Base-by-base conservation (phyloP, 2,329 filamentous ascomycete genomes). In the Didymella pinodella region DNA sequence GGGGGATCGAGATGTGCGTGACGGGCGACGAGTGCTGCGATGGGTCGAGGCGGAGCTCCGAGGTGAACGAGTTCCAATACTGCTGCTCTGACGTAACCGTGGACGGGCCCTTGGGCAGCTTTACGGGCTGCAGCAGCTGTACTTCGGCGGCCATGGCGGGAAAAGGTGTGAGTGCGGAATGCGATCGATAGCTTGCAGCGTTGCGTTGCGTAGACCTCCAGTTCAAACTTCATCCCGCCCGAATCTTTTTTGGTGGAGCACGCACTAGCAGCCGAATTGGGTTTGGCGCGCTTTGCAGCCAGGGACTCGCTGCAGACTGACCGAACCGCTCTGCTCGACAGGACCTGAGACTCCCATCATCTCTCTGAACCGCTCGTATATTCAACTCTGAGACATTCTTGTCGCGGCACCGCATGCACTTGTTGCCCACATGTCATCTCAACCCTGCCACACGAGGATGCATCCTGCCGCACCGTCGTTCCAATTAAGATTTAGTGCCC, bases 21-120 rank as follows among this genome's bases (percentile, higher is more conserved):
- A 99, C 87, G 45, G 92, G 90, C 76, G 91, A 93, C 74, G 92
- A 91, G 65, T 95, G 92, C 65, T 93, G 93, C 63, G 94, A 96
- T 45, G 95, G 91, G 66, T 77, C 74, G 62, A 98, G 88, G 62
- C 94, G 88, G 57, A 96, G 87, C 66, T 93, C 91, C 68, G 93
- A 95, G 80, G 92, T 93, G 83, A 99, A 99, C 12, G 90, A 90
- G 75, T 90, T 90, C 96, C 96, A 99, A 84, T 98, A 98, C 66
- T 89, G 86, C 80, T 98, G 93, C 81, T 99, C 95, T 31, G 93
- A 89, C 6, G 94, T 97, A 47, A 94, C 81, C 53, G 92, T 90
- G 40, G 90, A 89, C 57, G 93, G 93, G 49, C 92, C 91, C 64
- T 90, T 86, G 57, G 94, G 88, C 74, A 96, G 86, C 84, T 92